Base-by-base conservation (phyloP, 2,329 filamentous ascomycete genomes). In the Myriosclerotinia curreyana region DNA sequence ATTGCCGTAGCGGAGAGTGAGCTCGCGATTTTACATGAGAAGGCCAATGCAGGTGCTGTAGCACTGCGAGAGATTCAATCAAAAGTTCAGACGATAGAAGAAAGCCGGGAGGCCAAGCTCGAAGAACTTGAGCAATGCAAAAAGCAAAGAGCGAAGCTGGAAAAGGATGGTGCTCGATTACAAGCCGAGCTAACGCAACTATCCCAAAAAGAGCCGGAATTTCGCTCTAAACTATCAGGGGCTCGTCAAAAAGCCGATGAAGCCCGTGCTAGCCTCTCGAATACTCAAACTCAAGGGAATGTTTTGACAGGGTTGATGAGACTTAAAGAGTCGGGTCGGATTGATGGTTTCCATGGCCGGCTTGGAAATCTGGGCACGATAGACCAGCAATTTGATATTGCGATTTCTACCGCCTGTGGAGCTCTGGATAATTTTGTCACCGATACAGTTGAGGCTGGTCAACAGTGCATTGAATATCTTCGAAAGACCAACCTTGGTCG, bases 381-480 rank as follows among this genome's bases (percentile, higher is more conserved):
- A 69, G 93, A 99, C 72, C 83, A 91, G 74, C 91, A 91, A 77
- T 99, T 96, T 76, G 95, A 99, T 73, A 86, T 99, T 51, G 95
- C 95, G n/a, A 96, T 99, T 66, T 99, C 96, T 0, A 99, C 95
- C 0, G 96, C 95, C 14, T 98, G 95, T 70, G 88, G 91, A 53
- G 84, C 90, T 2, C 84, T 99, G 12, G 92, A 99, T 76, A 96
- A 98, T 74, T 93, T 99, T 77, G 94, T 99, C 12, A 96, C 96
- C 0, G 95, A 98, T 72, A 93, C 91, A 0, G 94, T 98, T 17
- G 95, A 98, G 72, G 91, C 92, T 65, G 95, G 93, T 68, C 95
- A 99, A 76, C 93, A 98, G 75, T 99, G 96, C 76, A 98, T 99
- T 68, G 95, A 98, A 74, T 95, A 99, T 73, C 83, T 99, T 15